A percentile compares a stretch with the other conserved stretches of the same genome.
phyloP scores from a whole-genome alignment of 2,329 filamentous ascomycete species.

The Neonectria magnoliae region DNA sequence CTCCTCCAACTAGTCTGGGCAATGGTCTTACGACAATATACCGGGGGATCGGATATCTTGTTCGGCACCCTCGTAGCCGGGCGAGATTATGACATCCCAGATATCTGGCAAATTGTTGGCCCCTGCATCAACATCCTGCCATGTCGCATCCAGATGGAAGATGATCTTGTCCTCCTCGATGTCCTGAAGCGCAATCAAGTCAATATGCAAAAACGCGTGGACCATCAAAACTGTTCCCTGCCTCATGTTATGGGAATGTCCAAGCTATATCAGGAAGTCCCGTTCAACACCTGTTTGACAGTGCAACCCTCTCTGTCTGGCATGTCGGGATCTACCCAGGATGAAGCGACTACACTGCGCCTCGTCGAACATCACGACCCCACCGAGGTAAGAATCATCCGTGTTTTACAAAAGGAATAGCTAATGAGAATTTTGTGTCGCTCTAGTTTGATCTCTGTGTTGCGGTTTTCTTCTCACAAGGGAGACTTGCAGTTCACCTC shows the following conservation, averaged over 20 bases:
- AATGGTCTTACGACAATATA: not conserved
- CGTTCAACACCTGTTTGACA: not conserved
- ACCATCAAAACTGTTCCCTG: not conserved
- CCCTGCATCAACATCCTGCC: not conserved
- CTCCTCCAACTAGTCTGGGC: not conserved
- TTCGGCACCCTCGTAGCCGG: not conserved
- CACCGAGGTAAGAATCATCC: not conserved
- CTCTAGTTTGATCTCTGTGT: not conserved
- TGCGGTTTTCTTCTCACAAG: not conserved
- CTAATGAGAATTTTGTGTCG: not conserved
- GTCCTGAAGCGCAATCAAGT: not conserved
- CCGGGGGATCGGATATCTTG: not conserved
- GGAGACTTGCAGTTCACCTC: not conserved
- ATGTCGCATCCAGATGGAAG: not conserved
- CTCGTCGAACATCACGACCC: not conserved
- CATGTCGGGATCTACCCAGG: not conserved
- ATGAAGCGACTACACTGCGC: not conserved
- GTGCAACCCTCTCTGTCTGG: not conserved
- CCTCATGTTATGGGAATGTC: not conserved
- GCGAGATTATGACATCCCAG: not conserved
- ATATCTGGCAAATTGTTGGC: not conserved
- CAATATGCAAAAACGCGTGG: not conserved
- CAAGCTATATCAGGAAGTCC: not conserved
- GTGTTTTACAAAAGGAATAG: not conserved
- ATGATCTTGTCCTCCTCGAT: not conserved